Conservation (phyloP, 1,284 basidiomycete species). For the Rhodotorula sp. region DNA sequence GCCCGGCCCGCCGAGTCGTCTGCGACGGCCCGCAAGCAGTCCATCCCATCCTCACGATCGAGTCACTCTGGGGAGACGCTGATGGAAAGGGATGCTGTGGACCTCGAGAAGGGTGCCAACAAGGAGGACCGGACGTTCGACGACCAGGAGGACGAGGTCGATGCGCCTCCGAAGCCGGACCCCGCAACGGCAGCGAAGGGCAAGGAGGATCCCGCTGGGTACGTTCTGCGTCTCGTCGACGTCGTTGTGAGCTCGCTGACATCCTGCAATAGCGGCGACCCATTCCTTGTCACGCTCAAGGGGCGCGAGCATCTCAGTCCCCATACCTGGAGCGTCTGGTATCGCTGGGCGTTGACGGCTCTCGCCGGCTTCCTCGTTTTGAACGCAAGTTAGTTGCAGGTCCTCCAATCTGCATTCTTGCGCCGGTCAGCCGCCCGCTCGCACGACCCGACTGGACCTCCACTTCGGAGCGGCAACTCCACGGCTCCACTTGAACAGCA, state of each 20-base stretch:
- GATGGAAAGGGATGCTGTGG: neutral
- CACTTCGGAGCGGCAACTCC: neutral
- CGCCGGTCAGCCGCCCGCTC: neutral
- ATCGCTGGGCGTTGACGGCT: conserved; percentile 65
- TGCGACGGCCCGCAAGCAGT: neutral
- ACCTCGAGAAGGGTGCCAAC: conserved; percentile 19
- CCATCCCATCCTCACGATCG: neutral
- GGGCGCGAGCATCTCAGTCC: conserved; percentile 54
- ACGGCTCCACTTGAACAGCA: neutral
- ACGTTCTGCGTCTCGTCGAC: neutral
- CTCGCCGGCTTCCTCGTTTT: conserved; percentile 64
- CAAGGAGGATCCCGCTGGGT: neutral
- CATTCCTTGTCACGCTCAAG: conserved; percentile 52
- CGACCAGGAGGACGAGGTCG: neutral
- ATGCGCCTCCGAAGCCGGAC: neutral
- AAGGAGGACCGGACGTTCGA: neutral
- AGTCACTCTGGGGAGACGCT: conserved; percentile 7
- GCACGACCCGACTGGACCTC: neutral
- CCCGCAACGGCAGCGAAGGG: no score
- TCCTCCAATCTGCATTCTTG: neutral
- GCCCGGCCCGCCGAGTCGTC: neutral
- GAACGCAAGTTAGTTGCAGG: conserved; percentile 55
- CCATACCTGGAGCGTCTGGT: conserved; percentile 61
- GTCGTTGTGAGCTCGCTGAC: neutral
- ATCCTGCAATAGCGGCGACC: neutral